These are phyloP conservation scores for Stereocaulon alpinum DNA, from an alignment of 495 filamentous ascomycete genomes.

Conservation along the genomic window DNA sequence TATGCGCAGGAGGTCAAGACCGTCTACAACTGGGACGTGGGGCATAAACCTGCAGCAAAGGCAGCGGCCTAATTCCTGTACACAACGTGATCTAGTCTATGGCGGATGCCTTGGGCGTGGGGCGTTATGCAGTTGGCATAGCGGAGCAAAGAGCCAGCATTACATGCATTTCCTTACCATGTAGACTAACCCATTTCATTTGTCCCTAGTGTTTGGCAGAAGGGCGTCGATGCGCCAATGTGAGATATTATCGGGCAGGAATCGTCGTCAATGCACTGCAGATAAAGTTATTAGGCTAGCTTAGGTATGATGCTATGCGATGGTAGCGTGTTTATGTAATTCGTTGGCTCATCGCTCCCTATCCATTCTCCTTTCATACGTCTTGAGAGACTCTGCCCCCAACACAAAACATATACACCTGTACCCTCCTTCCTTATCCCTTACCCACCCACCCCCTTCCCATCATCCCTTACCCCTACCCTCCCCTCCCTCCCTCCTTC, in stretches of 20 bases:
- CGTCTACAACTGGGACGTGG: conserved; percentile 17
- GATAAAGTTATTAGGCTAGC: not conserved
- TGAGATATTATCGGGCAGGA: not conserved
- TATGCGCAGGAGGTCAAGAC: conserved; percentile 23
- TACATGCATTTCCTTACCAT: not conserved
- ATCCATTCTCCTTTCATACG: no score
- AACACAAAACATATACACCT: no score
- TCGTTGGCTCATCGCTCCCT: no score
- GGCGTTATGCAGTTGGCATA: not conserved
- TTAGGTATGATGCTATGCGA: no score
- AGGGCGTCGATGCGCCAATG: not conserved
- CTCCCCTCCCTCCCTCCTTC: no score
- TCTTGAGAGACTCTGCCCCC: no score
- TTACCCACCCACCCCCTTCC: no score
- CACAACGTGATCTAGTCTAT: not conserved
- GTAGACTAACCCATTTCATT: not conserved
- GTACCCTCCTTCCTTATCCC: no score
- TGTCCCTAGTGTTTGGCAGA: not conserved
- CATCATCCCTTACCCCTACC: no score
- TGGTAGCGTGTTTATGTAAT: no score
- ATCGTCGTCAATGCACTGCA: not conserved
- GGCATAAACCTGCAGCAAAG: not conserved
- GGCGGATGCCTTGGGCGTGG: not conserved
- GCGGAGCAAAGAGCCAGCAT: not conserved
- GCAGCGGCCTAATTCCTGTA: not conserved